Base-by-base conservation (phyloP, 768 basidiomycete genomes). In the Tremella mesenterica region DNA sequence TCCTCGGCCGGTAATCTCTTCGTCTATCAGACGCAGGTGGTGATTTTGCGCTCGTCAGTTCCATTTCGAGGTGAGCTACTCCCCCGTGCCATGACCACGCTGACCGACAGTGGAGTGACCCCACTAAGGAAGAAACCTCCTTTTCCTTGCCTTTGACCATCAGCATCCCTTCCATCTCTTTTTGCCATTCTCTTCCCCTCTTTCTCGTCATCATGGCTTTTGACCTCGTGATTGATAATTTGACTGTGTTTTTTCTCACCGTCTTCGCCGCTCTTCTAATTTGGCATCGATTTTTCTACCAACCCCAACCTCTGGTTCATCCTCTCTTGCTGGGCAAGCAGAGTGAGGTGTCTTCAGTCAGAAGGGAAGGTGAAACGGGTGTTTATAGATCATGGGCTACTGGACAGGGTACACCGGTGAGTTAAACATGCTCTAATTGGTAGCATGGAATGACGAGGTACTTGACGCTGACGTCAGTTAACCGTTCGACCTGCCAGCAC, bases 271-370 rank as follows among this genome's bases (percentile, higher is more conserved):
- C 31, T 14, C 38, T 72, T n/a, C 33, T 56, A 4, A 46, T 72
- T 8, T 70, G 64, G 41, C 47, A 54, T 29, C 56, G 68, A 9
- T 61, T 67, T 60, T 69, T 71, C 55, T 53, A 60, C 2, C 44
- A 48, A 1, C 63, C 66, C 8, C 16, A 54, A 10, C 70, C 73
- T 3, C 80, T 92, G 38, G 89, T 92, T 0, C 91, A 95, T 65
- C 91, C 91, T n/a, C 85, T 96, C 60, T 79, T 93, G 8, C 80
- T 96, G 1, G 90, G 91, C 6, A 77, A 89, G 46, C 91, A 96
- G 78, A 88, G 88, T 62, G 92, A 95, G 71, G 85, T 85, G 25
- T 84, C 83, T 12, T 79, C 84, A 46, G 87, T 91, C 3, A 77
- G 91, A 49, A 83, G 87, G 65, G 79, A 85, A 12, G 78, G 80